Conservation (phyloP, 805 yeast species). For the Candida awuae region DNA sequence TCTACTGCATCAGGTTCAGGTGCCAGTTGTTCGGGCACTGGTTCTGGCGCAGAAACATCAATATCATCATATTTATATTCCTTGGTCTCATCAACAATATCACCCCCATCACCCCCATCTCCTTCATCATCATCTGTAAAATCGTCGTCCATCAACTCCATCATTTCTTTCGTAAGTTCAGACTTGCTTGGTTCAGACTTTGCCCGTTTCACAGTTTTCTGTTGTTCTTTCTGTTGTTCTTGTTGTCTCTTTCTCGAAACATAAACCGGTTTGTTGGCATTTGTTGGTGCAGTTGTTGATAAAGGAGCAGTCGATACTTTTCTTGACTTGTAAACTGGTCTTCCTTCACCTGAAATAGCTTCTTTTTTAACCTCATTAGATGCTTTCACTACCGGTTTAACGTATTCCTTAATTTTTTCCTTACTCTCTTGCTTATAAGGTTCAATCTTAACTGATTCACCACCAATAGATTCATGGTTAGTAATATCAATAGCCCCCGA, state of each 20-base stretch:
- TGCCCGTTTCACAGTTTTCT: slow-evolving; percentile 21
- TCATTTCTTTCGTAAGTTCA: slow-evolving; percentile 3
- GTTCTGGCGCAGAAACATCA: slow-evolving; percentile 12
- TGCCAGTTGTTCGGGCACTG: slow-evolving; percentile 1
- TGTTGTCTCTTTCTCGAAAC: slow-evolving; percentile 11
- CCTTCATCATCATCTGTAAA: slow-evolving; percentile 8
- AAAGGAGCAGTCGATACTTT: slow-evolving; percentile 3
- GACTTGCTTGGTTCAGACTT: slow-evolving; percentile 13
- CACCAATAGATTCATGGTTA: too few relatives aligned
- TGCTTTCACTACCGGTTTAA: not conserved
- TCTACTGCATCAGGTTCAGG: not conserved
- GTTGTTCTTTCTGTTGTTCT: slow-evolving; percentile 11
- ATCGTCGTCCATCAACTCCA: slow-evolving; percentile 20
- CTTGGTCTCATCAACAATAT: not conserved
- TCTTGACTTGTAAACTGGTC: slow-evolving; percentile 7
- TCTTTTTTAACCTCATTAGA: slow-evolving; percentile 3
- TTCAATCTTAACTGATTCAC: not conserved
- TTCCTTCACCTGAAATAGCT: too few relatives aligned
- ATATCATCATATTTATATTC: slow-evolving; percentile 9
- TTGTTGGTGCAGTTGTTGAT: slow-evolving; percentile 12
- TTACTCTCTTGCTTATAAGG: too few relatives aligned
- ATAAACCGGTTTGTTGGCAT: slow-evolving; percentile 13
- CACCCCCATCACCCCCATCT: slow-evolving; percentile 1
- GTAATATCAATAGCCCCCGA: too few relatives aligned
- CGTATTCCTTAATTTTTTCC: too few relatives aligned